Evolutionary conservation across 1,284 basidiomycete genomes (phyloP).

Genomic region (Ceratobasidium theobromae): DNA sequence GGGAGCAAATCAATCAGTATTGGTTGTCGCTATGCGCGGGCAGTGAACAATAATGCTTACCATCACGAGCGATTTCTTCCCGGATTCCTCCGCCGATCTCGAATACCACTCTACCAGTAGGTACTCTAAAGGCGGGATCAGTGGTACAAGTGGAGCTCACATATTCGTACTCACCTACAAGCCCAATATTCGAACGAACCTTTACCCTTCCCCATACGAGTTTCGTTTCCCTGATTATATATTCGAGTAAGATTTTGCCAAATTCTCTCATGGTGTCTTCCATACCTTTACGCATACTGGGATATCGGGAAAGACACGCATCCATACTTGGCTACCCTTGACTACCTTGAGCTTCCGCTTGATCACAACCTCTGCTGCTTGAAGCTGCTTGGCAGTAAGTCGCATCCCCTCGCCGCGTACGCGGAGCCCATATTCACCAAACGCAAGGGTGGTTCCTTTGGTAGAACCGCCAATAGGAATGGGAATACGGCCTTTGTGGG

Average conservation of each 20-base stretch:
- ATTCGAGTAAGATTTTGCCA: neutral
- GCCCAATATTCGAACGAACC: constrained; percentile 98
- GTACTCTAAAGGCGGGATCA: constrained; percentile 57
- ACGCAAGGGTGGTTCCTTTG: constrained; percentile 90
- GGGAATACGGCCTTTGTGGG: constrained; percentile 85
- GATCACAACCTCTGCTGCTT: constrained; percentile 83
- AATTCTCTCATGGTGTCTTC: neutral
- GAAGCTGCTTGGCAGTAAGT: constrained; percentile 89
- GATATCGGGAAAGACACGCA: constrained; percentile 94
- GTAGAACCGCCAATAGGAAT: constrained; percentile 87
- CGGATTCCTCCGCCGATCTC: constrained; percentile 92
- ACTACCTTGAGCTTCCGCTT: constrained; percentile 89
- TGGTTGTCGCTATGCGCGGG: neutral
- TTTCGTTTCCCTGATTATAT: constrained; percentile 84
- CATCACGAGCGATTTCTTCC: constrained; percentile 90
- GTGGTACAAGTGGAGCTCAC: neutral
- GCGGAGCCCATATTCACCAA: constrained; percentile 89
- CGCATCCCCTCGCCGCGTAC: constrained; percentile 77
- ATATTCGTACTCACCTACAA: constrained; percentile 62
- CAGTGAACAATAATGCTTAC: constrained; percentile 50
- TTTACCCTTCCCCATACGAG: constrained; percentile 99
- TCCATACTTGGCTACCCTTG: constrained; percentile 85
- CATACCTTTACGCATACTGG: constrained; percentile 94
- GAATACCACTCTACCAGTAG: constrained; percentile 90
- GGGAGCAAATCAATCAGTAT: constrained; percentile 13